phyloP scores from a whole-genome alignment of 805 yeast genomes.

The Wickerhamomyces canadensis region DNA sequence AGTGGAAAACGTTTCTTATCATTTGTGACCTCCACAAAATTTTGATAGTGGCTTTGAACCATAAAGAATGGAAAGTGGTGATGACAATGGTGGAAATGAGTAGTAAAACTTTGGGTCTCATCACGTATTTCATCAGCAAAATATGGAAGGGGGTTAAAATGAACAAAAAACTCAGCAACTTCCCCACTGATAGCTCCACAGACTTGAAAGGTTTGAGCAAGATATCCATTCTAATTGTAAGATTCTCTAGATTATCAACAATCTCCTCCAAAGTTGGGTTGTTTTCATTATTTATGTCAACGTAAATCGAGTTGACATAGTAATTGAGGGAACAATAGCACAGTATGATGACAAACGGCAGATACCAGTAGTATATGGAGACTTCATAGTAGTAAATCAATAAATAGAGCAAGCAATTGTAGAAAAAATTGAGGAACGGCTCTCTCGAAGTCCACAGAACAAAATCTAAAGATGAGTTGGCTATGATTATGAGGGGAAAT shows the following conservation, averaged over 20 bases:
- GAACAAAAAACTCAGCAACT: slow-evolving; percentile 26
- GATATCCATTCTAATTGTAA: slow-evolving; percentile 36
- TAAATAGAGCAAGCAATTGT: slow-evolving; percentile 31
- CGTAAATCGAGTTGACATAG: slow-evolving; percentile 36
- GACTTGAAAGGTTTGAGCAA: slow-evolving; percentile 11
- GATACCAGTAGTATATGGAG: slow-evolving; percentile 23
- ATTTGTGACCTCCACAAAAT: slow-evolving; percentile 42
- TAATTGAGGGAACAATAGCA: slow-evolving; percentile 36
- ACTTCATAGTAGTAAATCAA: slow-evolving; percentile 35
- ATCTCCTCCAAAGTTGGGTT: slow-evolving; percentile 46
- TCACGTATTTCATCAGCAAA: slow-evolving; percentile 25
- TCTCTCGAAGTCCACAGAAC: slow-evolving; percentile 45
- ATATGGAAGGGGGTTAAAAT: slow-evolving; percentile 37
- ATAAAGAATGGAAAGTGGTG: slow-evolving; percentile 39
- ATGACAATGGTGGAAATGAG: slow-evolving; percentile 32
- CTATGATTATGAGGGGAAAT: slow-evolving; percentile 39
- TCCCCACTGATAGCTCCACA: slow-evolving; percentile 26
- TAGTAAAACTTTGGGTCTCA: slow-evolving; percentile 30
- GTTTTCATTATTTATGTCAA: slow-evolving; percentile 33
- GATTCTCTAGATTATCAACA: slow-evolving; percentile 37
- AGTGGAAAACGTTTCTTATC: slow-evolving; percentile 31
- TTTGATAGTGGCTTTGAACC: slow-evolving; percentile 38
- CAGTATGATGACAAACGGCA: slow-evolving; percentile 30
- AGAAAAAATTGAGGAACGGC: slow-evolving; percentile 32
- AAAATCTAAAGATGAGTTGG: slow-evolving; percentile 36